Evolutionary conservation across 2,329 filamentous ascomycete species (phyloP).

Genomic region (Volutella citrinella): DNA sequence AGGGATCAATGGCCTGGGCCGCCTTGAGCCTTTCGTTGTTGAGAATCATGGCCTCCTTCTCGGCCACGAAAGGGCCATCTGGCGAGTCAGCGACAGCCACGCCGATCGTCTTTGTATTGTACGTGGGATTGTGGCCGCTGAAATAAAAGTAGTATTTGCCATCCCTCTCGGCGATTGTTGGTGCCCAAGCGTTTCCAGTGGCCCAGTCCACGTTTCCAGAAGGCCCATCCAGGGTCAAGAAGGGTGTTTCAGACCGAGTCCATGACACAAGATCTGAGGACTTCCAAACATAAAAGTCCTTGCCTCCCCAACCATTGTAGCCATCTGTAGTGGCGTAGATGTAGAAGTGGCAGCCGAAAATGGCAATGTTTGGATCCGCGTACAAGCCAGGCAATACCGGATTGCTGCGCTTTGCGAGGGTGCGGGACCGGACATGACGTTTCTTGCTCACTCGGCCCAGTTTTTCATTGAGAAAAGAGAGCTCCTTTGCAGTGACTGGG

Average conservation of each 20-base stretch:
- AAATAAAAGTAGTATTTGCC: slow-evolving; percentile 67
- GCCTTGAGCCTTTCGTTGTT: slow-evolving; percentile 42
- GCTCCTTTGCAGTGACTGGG: slow-evolving; percentile 41
- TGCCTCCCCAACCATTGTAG: slow-evolving; percentile 40
- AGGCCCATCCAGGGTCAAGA: slow-evolving; percentile 43
- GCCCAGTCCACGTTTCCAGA: slow-evolving; percentile 60
- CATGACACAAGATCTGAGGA: slow-evolving; percentile 41
- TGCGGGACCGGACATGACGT: too few species aligned
- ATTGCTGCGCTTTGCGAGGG: slow-evolving; percentile 22
- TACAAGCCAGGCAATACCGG: slow-evolving; percentile 37
- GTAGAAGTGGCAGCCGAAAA: slow-evolving; percentile 43
- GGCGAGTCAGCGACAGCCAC: slow-evolving; percentile 56
- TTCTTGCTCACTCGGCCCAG: too few species aligned
- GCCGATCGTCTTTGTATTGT: slow-evolving; percentile 53
- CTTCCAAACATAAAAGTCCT: slow-evolving; percentile 47
- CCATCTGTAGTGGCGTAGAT: slow-evolving; percentile 47
- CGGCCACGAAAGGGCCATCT: slow-evolving; percentile 57
- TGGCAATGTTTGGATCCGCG: slow-evolving; percentile 46
- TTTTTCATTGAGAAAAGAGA: too few species aligned
- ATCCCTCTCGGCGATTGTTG: slow-evolving; percentile 56
- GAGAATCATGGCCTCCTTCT: slow-evolving; percentile 48
- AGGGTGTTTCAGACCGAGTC: slow-evolving; percentile 37
- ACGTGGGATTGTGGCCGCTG: slow-evolving; percentile 49
- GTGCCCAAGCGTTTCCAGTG: slow-evolving; percentile 64
- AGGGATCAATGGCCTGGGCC: slow-evolving; percentile 56